Evolutionary conservation across 2,329 filamentous ascomycete species (phyloP).

Genomic region (Colletotrichum tamarilloi): DNA sequence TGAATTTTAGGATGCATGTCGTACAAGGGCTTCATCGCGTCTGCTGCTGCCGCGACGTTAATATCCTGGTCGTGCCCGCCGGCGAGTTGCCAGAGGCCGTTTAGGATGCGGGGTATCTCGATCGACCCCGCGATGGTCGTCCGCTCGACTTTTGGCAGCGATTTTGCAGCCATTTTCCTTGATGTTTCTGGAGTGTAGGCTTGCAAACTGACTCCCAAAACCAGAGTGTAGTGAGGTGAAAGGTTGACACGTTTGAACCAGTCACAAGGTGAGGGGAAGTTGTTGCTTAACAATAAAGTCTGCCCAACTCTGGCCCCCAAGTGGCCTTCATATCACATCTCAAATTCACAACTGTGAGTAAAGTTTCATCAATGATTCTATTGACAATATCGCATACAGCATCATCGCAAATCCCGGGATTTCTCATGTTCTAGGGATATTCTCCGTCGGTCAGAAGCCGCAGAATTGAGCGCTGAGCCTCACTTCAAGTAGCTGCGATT

Average conservation of each 20-base stretch:
- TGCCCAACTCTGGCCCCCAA: not conserved
- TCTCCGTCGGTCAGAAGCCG: not conserved
- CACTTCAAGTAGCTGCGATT: not conserved
- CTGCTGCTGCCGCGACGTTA: conserved; percentile 15
- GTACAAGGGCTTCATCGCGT: conserved; percentile 9
- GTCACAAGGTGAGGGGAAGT: not conserved
- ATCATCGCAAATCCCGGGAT: no score
- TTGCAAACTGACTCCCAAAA: not conserved
- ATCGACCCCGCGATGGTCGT: conserved; percentile 27
- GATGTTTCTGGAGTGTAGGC: not conserved
- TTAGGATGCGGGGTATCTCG: conserved; percentile 34
- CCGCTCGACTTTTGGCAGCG: not conserved
- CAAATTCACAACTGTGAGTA: not conserved
- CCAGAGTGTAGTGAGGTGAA: not conserved
- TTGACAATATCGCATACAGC: no score
- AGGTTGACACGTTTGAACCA: not conserved
- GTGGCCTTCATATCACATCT: not conserved
- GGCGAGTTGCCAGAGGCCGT: conserved; percentile 31
- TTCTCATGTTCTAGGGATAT: not conserved
- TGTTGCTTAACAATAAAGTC: not conserved
- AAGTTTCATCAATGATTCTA: not conserved
- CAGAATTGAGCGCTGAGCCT: not conserved
- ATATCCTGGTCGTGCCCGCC: conserved; percentile 21
- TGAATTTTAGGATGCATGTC: not conserved
- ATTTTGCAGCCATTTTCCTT: not conserved